These are phyloP conservation scores for Tetracentron sinense DNA, from an alignment of 164 flowering plant genomes.

Conservation along the genomic window DNA sequence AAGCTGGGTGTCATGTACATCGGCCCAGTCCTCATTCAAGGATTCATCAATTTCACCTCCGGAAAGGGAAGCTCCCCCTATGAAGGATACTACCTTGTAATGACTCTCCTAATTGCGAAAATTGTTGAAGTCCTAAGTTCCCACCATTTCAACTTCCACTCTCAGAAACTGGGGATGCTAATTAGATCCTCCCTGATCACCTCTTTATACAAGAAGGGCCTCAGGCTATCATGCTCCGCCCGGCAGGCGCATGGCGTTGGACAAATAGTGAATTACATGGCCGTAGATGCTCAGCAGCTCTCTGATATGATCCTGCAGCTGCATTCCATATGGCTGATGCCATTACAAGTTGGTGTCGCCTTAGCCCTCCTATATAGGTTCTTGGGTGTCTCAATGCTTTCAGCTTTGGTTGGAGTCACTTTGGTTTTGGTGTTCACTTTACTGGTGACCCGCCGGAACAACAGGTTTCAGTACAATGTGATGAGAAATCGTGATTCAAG, in stretches of 20 bases:
- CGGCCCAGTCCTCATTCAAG: conserved; percentile 78
- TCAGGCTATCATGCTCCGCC: conserved; percentile 72
- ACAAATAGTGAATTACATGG: conserved; percentile 96
- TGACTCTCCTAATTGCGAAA: conserved; percentile 64
- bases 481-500: conserved; percentile 78
- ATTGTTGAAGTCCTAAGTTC: conserved; percentile 57
- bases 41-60: conserved; percentile 71
- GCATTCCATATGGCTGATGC: conserved; percentile 82
- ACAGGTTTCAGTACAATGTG: conserved; percentile 50
- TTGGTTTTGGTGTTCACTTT: conserved; percentile 49
- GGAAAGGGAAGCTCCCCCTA: conserved; percentile 59
- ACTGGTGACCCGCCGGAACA: conserved; percentile 52
- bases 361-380: conserved; percentile 57
- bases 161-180: conserved; percentile 81
- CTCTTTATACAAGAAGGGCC: conserved; percentile 77
- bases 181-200: conserved; percentile 75
- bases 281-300: conserved; percentile 93
- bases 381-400: conserved; percentile 51
- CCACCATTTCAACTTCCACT: conserved; percentile 84
- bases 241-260: conserved; percentile 93
- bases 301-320: conserved; percentile 89
- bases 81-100: conserved; percentile 81
- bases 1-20: conserved; percentile 75
- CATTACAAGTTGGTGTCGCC: conserved; percentile 62
- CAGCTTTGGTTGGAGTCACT: conserved; percentile 45